Conservation (phyloP, 352 stramenopile species). For the Globisporangium orthogonon region DNA sequence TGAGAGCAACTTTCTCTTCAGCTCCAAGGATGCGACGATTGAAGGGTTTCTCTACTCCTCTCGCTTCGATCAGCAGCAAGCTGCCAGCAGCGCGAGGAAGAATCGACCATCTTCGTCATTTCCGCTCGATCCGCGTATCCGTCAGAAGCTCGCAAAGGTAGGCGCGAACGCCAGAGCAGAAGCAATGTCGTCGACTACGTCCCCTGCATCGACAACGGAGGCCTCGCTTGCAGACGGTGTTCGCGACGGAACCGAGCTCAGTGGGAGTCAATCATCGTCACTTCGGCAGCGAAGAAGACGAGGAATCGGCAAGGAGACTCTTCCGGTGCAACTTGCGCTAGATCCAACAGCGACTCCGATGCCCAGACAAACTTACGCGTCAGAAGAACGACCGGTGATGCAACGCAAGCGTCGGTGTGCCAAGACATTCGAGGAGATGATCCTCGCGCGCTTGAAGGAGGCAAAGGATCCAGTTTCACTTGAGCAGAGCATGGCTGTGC, state of each 20-base stretch:
- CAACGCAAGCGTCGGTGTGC: constrained; percentile 61
- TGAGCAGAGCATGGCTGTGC: constrained; percentile 19
- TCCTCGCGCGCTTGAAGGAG: constrained; percentile 30
- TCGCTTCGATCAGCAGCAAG: constrained; percentile 19
- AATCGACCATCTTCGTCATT: constrained; percentile 17
- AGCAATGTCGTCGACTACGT: background rate
- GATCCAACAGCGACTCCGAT: background rate
- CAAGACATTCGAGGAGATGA: constrained; percentile 77
- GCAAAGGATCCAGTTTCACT: constrained; percentile 8
- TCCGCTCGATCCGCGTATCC: constrained; percentile 7
- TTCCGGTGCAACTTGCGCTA: background rate
- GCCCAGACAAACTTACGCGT: constrained; percentile 12
- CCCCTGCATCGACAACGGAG: background rate
- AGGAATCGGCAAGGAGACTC: background rate
- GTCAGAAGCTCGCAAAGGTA: constrained; percentile 13
- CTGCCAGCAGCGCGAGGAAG: background rate
- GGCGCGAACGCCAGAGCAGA: background rate
- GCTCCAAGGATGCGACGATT: constrained; percentile 32
- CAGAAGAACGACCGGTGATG: constrained; percentile 20
- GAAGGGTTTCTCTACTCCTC: constrained; percentile 53
- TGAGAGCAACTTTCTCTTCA: constrained; percentile 52
- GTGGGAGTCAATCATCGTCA: background rate
- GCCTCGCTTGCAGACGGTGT: background rate
- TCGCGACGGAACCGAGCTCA: background rate
- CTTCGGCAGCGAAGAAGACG: background rate